phyloP scores from a whole-genome alignment of 2,329 filamentous ascomycete species.

The Xylariomycetidae sp. region DNA sequence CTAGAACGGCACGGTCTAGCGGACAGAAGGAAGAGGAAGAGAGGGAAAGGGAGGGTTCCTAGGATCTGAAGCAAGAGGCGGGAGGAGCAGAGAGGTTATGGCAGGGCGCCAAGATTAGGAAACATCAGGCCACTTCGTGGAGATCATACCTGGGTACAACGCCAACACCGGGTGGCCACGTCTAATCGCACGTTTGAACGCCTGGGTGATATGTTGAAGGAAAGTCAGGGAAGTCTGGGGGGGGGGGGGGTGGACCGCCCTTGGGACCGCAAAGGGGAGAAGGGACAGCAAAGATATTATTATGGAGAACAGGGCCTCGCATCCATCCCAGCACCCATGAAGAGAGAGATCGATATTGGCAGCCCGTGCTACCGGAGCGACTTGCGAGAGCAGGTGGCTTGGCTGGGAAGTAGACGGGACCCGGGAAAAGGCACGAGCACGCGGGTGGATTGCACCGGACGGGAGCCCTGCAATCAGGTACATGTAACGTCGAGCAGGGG shows the following conservation, averaged over 20 bases:
- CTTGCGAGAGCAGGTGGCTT: no score
- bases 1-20: slow-evolving; percentile 11
- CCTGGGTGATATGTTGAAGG: slow-evolving; percentile 2
- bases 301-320: no score
- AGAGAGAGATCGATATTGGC: neutral
- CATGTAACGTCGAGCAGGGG: slow-evolving; percentile 1
- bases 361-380: neutral
- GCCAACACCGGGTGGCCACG: slow-evolving; percentile 25
- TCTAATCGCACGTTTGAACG: neutral
- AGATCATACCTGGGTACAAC: slow-evolving; percentile 39
- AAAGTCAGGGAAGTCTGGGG: slow-evolving; percentile 5
- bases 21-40: slow-evolving; percentile 13
- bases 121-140: slow-evolving; percentile 33
- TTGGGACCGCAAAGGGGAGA: no score
- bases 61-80: slow-evolving; percentile 25
- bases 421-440: neutral
- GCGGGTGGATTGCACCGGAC: neutral
- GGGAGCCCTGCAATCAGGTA: neutral
- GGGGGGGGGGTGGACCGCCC: no score
- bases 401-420: neutral
- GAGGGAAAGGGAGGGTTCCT: slow-evolving; percentile 19
- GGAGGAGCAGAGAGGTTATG: slow-evolving; percentile 28
- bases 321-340: no score
- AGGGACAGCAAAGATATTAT: no score
- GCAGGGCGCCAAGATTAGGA: slow-evolving; percentile 26